Base-by-base conservation (phyloP, 2,329 filamentous ascomycete genomes). In the Blastomyces percursus region DNA sequence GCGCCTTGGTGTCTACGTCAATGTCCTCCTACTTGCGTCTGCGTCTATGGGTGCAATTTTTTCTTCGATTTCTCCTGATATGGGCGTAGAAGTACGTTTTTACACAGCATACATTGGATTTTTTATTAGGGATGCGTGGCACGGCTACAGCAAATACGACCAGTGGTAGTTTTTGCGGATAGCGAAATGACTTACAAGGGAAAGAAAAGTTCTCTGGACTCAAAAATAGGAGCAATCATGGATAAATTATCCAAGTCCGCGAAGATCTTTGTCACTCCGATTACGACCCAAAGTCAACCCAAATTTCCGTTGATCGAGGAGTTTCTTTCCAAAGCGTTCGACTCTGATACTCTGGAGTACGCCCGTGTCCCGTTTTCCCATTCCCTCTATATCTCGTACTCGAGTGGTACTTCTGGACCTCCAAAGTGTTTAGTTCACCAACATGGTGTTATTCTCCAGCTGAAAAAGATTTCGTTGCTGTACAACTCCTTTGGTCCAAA, bases 391-490 rank as follows among this genome's bases (percentile, higher is more conserved):
- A 79, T 80, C 46, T 71, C 78, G 21, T 80, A 79, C 66, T 74
- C 71, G 3, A 74, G 70, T 32, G 78, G 77, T 0, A 79, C 77
- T 21, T 78, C 76, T 0, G 77, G 77, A 0, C 71, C 74, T 16
- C 77, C 77, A 5, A 78, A 79, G 66, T 79, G 76, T 64, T 75
- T 79, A 6, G 77, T 80, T 35, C 78, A 79, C 62, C 74, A 72
- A 9, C 76, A 79, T 65, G 74, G 77, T 6, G 71, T 76, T 19
- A 73, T 79, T 60, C 64, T 80, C 1, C 76, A 79, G 58, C 70
- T 77, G 51, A 76, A 77, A 61, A 80, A 80, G 64, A 74, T 77
- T 56, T 71, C 75, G 3, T 66, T 73, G 27, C 70, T 80, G 0
- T 78, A 80, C 69, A 79, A 79, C 69, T 74, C 73, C 7, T 71